Evolutionary conservation across 2,329 filamentous ascomycete species (phyloP), one percentile per base, ranked within the genome.

Genomic region (Grosmannia clavigera): DNA sequence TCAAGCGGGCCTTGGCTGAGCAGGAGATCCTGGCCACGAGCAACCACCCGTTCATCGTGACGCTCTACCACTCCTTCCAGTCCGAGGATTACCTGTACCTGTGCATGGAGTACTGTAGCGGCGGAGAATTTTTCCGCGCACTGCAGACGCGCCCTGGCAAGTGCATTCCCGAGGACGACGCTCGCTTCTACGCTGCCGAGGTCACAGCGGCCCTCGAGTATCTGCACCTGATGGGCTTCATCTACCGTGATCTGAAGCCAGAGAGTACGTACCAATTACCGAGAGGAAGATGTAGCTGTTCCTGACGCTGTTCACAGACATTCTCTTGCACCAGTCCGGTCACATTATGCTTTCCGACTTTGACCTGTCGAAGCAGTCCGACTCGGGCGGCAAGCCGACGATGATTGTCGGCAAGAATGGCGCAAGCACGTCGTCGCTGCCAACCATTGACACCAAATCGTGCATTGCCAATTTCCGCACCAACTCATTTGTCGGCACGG

Each of bases 41-140:
- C 78, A 99, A 99, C 68, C 94, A 99, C 69, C 94, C 94, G 0
- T 99, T 99, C 73, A 99, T 99, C 70, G 94, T 99, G 64, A 99
- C 94, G 0, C 79, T 99, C 3, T 99, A 97, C 72, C 94, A 99
- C 75, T 97, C 92, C 0, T 99, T 99, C 80, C 94, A 99, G 73
- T 99, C 94, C 1, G 94, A 99, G 72, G 94, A 99, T 66, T 92
- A 97, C 74, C 81, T 99, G 51, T 99, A 99, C 71, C 81, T 99
- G n/a, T 99, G 94, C 73, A 99, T 99, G 94, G 94, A 99, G 74
- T 99, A 99, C 72, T 99, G 94, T 79, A 97, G 92, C 68, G 94
- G 94, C 65, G 94, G 94, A 63, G 94, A 99, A 74, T 99, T 99
- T 77, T 99, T 99, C 79, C 81, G 94, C 72, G 94, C 94, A 31